phyloP scores from a whole-genome alignment of 2,329 filamentous ascomycete species.

The Xylariaceae sp. region DNA sequence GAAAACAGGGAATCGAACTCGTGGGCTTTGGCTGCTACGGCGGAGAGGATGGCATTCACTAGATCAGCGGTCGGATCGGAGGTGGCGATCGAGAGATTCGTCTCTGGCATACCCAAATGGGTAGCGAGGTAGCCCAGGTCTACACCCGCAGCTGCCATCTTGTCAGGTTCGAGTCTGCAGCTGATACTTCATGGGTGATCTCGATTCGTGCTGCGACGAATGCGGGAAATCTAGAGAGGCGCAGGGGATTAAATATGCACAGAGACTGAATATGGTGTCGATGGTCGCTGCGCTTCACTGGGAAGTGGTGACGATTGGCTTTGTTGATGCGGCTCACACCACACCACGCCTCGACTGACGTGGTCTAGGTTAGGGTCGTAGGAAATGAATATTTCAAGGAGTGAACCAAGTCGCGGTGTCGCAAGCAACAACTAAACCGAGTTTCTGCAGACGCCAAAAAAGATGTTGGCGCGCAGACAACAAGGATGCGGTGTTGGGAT shows the following conservation, averaged over 20 bases:
- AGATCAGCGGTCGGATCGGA: conserved; percentile 78
- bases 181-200: conserved; percentile 36
- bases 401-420: conserved; percentile 2
- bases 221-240: neutral
- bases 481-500: neutral
- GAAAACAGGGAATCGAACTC: conserved; percentile 83
- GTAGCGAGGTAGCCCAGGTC: conserved; percentile 76
- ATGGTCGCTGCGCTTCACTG: conserved; percentile 1
- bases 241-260: neutral
- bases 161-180: conserved; percentile 36
- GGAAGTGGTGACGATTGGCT: neutral
- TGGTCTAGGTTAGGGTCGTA: neutral
- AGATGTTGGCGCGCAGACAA: neutral
- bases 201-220: neutral
- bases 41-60: conserved; percentile 74
- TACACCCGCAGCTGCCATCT: conserved; percentile 66
- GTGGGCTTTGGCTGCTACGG: conserved; percentile 78
- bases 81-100: conserved; percentile 64
- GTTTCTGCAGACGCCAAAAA: neutral
- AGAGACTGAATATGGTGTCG: neutral
- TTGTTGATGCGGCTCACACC: conserved; percentile 7
- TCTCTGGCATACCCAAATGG: conserved; percentile 72
- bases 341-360: neutral
- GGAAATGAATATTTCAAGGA: conserved; percentile 3
- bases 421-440: conserved; percentile 7